Conservation (phyloP, 495 filamentous ascomycete genomes). For the Neurospora sublineolata region DNA sequence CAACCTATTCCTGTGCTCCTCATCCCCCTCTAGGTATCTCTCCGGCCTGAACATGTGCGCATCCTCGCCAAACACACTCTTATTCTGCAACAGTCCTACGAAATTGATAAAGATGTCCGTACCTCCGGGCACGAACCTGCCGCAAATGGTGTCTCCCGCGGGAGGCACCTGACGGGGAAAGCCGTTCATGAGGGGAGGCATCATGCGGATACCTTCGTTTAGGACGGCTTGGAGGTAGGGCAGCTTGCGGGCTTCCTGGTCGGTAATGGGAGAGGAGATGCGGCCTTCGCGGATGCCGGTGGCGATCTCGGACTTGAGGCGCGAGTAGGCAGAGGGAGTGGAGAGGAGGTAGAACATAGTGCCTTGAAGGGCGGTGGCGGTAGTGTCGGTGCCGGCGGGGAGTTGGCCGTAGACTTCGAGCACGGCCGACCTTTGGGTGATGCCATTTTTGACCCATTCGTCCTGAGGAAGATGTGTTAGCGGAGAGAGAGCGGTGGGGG, state of each 20-base stretch:
- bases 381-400: constrained; percentile 52
- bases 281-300: constrained; percentile 20
- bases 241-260: constrained; percentile 44
- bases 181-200: constrained; percentile 7
- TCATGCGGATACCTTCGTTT: constrained; percentile 19
- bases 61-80: constrained; percentile 34
- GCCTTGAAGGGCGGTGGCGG: constrained; percentile 42
- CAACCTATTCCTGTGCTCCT: not conserved
- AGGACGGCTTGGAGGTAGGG: constrained; percentile 25
- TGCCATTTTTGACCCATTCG: constrained; percentile 1
- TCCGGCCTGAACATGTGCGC: constrained; percentile 37
- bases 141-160: constrained; percentile 36
- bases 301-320: constrained; percentile 47
- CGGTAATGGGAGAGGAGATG: constrained; percentile 43
- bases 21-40: constrained; percentile 32
- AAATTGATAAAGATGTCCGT: constrained; percentile 22
- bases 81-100: constrained; percentile 21
- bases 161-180: constrained; percentile 13
- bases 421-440: not conserved
- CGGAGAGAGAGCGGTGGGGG: not conserved
- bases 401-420: constrained; percentile 9
- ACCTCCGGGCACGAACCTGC: constrained; percentile 8
- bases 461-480: not conserved
- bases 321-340: constrained; percentile 33
- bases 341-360: constrained; percentile 41